These are phyloP conservation scores for Nannizziopsis barbatae DNA, from an alignment of 2,329 filamentous ascomycete species.

Conservation along the genomic window DNA sequence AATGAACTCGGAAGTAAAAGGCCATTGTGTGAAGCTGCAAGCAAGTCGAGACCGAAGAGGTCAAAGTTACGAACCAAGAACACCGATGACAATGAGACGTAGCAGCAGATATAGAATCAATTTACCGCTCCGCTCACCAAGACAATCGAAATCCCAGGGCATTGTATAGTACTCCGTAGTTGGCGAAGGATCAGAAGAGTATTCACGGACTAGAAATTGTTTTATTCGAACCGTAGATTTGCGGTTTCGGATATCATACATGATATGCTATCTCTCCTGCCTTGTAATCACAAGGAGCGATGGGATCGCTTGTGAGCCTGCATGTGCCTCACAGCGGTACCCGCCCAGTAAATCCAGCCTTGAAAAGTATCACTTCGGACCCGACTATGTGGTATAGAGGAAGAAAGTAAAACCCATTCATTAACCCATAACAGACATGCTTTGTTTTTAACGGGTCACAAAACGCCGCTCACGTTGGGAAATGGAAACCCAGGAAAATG, in stretches of 20 bases:
- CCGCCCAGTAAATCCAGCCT: not conserved
- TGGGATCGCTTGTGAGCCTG: not conserved
- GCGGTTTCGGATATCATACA: conserved; percentile 1
- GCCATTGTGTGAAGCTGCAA: conserved; percentile 59
- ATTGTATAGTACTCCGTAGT: not conserved
- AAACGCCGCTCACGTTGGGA: conserved; percentile 7
- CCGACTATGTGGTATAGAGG: not conserved
- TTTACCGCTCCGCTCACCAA: not conserved
- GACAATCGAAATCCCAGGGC: not conserved
- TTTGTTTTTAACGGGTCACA: conserved; percentile 6
- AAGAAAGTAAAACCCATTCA: conserved; percentile 9
- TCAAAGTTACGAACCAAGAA: conserved; percentile 26
- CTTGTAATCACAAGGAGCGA: conserved; percentile 2
- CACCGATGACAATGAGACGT: conserved; percentile 12
- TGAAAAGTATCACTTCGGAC: not conserved
- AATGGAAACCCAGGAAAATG: conserved; percentile 6
- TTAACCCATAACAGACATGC: conserved; percentile 12
- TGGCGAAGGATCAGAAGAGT: not conserved
- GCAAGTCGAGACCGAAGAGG: conserved; percentile 52
- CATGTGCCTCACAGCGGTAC: not conserved
- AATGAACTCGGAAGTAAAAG: conserved; percentile 41
- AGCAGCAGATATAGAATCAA: not conserved
- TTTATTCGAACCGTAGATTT: not conserved
- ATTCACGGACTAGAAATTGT: not conserved
- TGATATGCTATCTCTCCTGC: not conserved